These are phyloP conservation scores for Arthroderma sp. DNA, from an alignment of 2,329 filamentous ascomycete species.

Conservation along the genomic window DNA sequence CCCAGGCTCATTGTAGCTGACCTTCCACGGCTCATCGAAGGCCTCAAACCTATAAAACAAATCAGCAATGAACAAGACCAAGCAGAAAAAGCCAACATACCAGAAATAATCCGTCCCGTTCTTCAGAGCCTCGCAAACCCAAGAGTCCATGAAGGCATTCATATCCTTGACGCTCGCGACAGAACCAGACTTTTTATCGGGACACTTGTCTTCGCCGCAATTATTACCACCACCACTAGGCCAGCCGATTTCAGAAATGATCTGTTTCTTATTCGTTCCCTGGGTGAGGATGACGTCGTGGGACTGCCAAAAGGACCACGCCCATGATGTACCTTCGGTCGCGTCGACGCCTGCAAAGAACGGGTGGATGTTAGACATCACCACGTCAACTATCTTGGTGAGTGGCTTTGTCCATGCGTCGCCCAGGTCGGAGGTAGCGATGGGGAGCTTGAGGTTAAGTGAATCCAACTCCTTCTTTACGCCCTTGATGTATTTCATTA, in stretches of 20 bases:
- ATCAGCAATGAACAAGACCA: not conserved
- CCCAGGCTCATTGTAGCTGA: slow-evolving; percentile 52
- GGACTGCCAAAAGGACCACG: slow-evolving; percentile 64
- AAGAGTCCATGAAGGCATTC: slow-evolving; percentile 75
- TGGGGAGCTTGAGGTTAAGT: slow-evolving; percentile 56
- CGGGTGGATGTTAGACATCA: slow-evolving; percentile 95
- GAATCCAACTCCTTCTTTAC: slow-evolving; percentile 62
- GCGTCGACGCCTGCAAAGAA: slow-evolving; percentile 77
- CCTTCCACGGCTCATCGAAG: slow-evolving; percentile 95
- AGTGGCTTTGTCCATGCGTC: slow-evolving; percentile 69
- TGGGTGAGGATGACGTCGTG: slow-evolving; percentile 57
- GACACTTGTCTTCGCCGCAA: slow-evolving; percentile 55
- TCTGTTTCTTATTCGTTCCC: slow-evolving; percentile 50
- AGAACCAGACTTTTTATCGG: slow-evolving; percentile 45
- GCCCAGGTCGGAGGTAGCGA: slow-evolving; percentile 80
- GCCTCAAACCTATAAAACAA: slow-evolving; percentile 59
- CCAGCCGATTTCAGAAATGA: slow-evolving; percentile 91
- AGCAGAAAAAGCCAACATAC: slow-evolving; percentile 31
- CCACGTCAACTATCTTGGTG: slow-evolving; percentile 60
- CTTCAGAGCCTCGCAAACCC: slow-evolving; percentile 65
- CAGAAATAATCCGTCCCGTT: slow-evolving; percentile 93
- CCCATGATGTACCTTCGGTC: slow-evolving; percentile 62
- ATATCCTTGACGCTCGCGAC: slow-evolving; percentile 69
- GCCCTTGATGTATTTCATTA: slow-evolving; percentile 52
- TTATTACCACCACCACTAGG: slow-evolving; percentile 68